phyloP scores from a whole-genome alignment of 805 yeast species.

The Wickerhamomyces ciferrii region DNA sequence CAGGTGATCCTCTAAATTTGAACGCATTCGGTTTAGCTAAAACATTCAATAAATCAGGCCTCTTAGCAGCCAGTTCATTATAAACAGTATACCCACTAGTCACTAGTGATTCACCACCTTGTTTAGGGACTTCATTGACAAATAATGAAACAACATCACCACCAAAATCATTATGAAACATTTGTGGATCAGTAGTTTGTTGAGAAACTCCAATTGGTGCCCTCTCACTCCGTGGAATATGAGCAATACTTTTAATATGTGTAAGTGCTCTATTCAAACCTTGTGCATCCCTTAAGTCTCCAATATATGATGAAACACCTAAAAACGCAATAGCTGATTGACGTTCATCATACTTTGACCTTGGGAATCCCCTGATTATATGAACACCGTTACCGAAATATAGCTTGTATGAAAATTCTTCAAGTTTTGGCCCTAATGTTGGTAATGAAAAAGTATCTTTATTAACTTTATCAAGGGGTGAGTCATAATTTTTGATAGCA shows the following conservation, averaged over 20 bases:
- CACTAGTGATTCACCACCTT: background rate
- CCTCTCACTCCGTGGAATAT: constrained; percentile 1
- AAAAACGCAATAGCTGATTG: background rate
- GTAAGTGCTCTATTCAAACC: constrained; percentile 3
- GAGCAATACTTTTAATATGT: constrained; percentile 5
- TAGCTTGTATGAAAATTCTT: background rate
- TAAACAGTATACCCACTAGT: constrained; percentile 1
- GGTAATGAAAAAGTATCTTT: no score
- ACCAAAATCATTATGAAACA: constrained; percentile 5
- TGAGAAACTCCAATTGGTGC: constrained; percentile 3
- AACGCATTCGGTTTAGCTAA: background rate
- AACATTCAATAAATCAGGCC: background rate
- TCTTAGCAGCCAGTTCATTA: constrained; percentile 1
- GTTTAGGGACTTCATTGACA: background rate
- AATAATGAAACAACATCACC: constrained; percentile 3
- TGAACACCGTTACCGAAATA: constrained; percentile 3
- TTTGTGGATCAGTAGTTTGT: constrained; percentile 4
- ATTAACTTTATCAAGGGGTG: no score
- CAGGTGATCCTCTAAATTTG: background rate
- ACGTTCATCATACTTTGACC: background rate
- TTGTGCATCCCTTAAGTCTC: constrained; percentile 3
- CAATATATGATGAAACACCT: background rate
- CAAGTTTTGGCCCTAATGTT: background rate
- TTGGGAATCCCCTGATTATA: constrained; percentile 1
- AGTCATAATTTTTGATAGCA: no score